phyloP scores from a whole-genome alignment of 768 basidiomycete genomes.

The Coprinopsis marcescibilis region DNA sequence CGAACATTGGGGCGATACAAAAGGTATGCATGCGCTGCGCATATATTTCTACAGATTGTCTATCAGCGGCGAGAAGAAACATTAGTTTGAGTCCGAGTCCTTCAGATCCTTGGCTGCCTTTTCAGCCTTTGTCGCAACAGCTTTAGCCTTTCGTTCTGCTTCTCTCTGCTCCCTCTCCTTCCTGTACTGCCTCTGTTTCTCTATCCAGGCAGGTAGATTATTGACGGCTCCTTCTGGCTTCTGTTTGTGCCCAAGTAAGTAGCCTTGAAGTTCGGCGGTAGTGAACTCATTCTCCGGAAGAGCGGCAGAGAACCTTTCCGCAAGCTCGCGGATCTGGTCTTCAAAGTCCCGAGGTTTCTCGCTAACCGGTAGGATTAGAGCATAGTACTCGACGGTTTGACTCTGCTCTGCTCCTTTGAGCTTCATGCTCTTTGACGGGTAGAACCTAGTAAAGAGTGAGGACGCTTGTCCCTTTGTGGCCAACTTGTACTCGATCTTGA shows the following conservation, averaged over 20 bases:
- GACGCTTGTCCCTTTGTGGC: slow-evolving; percentile 41
- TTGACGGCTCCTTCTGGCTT: slow-evolving; percentile 30
- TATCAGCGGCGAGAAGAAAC: too few relatives aligned
- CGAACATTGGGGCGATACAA: too few relatives aligned
- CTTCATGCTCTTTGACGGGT: slow-evolving; percentile 29
- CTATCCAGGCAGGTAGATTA: slow-evolving; percentile 25
- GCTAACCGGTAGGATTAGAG: too few relatives aligned
- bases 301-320: slow-evolving; percentile 31
- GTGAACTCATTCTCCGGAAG: slow-evolving; percentile 48
- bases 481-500: slow-evolving; percentile 44
- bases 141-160: background rate
- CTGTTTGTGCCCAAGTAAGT: slow-evolving; percentile 41
- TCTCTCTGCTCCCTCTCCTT: background rate
- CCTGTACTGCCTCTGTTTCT: slow-evolving; percentile 26
- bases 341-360: slow-evolving; percentile 12
- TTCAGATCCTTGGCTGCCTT: too few relatives aligned
- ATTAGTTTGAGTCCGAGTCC: too few relatives aligned
- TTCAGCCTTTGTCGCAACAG: too few relatives aligned
- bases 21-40: too few relatives aligned
- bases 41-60: too few relatives aligned
- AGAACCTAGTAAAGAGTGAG: slow-evolving; percentile 47
- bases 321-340: slow-evolving; percentile 21
- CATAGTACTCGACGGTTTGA: too few relatives aligned
- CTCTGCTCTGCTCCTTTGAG: too few relatives aligned
- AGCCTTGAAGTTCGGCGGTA: slow-evolving; percentile 59